These are phyloP conservation scores for Pseudopyrenochaeta lycopersici DNA, from an alignment of 2,329 filamentous ascomycete genomes.

Conservation along the genomic window DNA sequence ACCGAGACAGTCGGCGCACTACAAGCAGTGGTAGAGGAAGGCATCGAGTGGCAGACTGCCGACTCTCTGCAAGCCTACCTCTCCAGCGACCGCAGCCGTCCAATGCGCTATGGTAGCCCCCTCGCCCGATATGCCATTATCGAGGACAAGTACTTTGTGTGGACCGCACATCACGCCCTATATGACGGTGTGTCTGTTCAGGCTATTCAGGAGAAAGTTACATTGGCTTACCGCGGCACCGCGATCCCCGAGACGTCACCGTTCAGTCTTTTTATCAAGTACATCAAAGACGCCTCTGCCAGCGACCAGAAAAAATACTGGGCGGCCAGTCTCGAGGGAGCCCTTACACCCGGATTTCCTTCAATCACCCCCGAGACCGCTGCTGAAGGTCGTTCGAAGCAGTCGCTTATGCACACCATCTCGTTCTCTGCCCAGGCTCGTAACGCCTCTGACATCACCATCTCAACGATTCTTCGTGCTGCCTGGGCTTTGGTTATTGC, in stretches of 20 bases:
- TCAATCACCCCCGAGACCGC: too few species aligned
- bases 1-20: too few species aligned
- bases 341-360: too few species aligned
- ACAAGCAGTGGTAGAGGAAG: too few species aligned
- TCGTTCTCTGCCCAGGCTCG: too few species aligned
- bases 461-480: conserved; percentile 24
- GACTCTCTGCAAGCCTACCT: conserved; percentile 12
- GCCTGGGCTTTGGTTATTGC: conserved; percentile 40
- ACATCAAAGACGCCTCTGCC: too few species aligned
- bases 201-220: conserved; percentile 6
- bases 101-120: conserved; percentile 10
- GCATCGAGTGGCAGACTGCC: conserved; percentile 8
- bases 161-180: conserved; percentile 48
- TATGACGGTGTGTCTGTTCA: conserved; percentile 42
- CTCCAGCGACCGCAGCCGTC: background rate
- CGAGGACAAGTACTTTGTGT: conserved; percentile 32
- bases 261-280: background rate
- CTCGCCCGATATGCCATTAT: conserved; percentile 22
- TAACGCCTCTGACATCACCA: conserved; percentile 4
- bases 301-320: too few species aligned
- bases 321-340: too few species aligned
- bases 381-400: too few species aligned
- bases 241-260: background rate
- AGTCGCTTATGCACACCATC: too few species aligned
- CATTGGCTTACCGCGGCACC: conserved; percentile 8